phyloP scores from a whole-genome alignment of 768 basidiomycete species.

The Omphalotus guepiniiformis region DNA sequence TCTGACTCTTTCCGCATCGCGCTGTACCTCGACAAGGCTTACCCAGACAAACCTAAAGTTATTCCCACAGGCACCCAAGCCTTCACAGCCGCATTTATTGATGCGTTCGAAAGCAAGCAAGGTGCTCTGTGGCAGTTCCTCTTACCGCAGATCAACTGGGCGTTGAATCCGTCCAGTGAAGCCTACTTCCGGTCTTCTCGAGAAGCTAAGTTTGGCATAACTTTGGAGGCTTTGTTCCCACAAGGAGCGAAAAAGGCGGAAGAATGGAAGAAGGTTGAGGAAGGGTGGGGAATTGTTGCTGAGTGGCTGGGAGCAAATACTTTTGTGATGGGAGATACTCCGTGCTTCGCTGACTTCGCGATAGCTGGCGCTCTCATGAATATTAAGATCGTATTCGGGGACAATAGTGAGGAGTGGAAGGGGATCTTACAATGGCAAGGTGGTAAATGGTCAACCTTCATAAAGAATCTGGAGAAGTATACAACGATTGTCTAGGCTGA shows the following conservation, averaged over 20 bases:
- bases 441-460: constrained; percentile 11
- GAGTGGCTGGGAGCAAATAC: constrained; percentile 7
- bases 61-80: constrained; percentile 23
- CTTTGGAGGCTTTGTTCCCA: constrained; percentile 2
- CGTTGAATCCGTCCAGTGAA: too few relatives aligned
- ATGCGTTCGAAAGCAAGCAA: too few relatives aligned
- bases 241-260: background rate
- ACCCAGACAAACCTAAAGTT: constrained; percentile 31
- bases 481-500: too few relatives aligned
- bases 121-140: too few relatives aligned
- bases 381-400: constrained; percentile 7
- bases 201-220: too few relatives aligned
- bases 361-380: constrained; percentile 5
- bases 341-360: constrained; percentile 11
- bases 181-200: too few relatives aligned
- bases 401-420: constrained; percentile 13
- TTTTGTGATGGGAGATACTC: constrained; percentile 9
- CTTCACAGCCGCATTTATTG: constrained; percentile 13
- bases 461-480: constrained; percentile 12
- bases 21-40: constrained; percentile 36
- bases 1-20: constrained; percentile 37
- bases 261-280: constrained; percentile 9
- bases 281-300: constrained; percentile 7
- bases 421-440: constrained; percentile 11
- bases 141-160: too few relatives aligned